Evolutionary conservation across 1,284 basidiomycete genomes (phyloP), one percentile per base, ranked within the genome.

Genomic region (Cutaneotrichosporon sp.): DNA sequence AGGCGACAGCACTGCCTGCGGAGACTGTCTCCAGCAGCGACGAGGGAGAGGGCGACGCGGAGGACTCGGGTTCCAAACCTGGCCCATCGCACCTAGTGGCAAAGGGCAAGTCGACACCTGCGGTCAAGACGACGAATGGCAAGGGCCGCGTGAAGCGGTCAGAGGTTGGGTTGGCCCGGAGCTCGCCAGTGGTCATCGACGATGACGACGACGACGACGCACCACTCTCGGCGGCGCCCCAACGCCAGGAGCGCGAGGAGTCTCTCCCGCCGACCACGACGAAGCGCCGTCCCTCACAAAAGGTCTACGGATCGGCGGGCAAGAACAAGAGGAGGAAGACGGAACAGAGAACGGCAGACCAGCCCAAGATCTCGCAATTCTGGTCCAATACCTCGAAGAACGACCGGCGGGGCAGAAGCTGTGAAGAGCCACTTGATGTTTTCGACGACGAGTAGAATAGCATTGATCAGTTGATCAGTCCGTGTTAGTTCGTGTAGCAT

Each of bases 291-390:
- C 18, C 38, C 16, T 4, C 38, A n/a, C 18, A 42, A 42, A 18
- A 42, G 7, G 18, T 42, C 16, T 18, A 4, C 7, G 8, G 18
- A 5, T n/a, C n/a, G 18, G 18, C 18, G 18, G 38, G 38, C 38
- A 42, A n/a, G 38, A 42, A 42, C 38, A 42, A 42, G 38, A 42
- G 38, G 38, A 42, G 38, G 18, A 42, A 42, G 38, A 42, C 38
- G 18, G 6, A 8, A n/a, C 18, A n/a, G n/a, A n/a, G n/a, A n/a
- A 18, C 7, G 38, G 5, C 38, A n/a, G 38, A 18, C 38, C 38
- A 42, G 18, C 38, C 7, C 18, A 42, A 42, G 38, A 42, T 42
- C 18, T 6, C 2, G 18, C 5, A 18, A 16, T 42, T n/a, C 38
- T n/a, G 3, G 38, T 8, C n/a, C n/a, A n/a, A n/a, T n/a, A n/a